Base-by-base conservation (phyloP, 2,329 filamentous ascomycete genomes). In the Periconia sp. region DNA sequence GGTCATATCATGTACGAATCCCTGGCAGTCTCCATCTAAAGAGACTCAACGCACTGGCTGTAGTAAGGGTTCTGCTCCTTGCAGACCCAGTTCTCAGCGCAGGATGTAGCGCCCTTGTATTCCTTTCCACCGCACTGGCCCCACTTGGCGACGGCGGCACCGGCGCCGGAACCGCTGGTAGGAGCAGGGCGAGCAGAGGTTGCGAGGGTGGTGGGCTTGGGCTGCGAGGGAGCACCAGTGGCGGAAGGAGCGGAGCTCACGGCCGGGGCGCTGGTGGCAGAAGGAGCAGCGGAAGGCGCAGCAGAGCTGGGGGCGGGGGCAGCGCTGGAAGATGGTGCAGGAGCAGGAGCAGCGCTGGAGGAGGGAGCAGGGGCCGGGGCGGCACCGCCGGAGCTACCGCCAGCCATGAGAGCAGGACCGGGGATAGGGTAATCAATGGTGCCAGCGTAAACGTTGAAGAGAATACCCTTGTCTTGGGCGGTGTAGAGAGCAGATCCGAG, bases 401-500 rank as follows among this genome's bases (percentile, higher is more conserved):
- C 42, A 20, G 18, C 19, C n/a, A 45, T 75, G 42, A 76, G 71
- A 41, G 69, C 61, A 48, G 77, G 77, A n/a, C 77, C 77, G 37
- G 77, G 77, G 57, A 78, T 73, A 9, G 63, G 64, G 71, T 79
- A 79, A 47, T 59, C 66, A 58, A 57, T 58, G 31, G 55, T 40
- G 47, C 47, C 56, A 52, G 45, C 54, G 55, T 79, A 79, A 56
- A 74, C 62, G 70, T 75, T 74, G 68, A 77, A 77, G 10, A 74
- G 55, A 53, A 79, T 74, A 45, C 76, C 76, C 13, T 69, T 66
- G 50, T 78, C 76, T 15, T 64, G 60, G 49, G 68, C 53, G 2
- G 61, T 70, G 69, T 78, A 79, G 27, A 87, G 77, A 51, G 72
- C 70, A 13, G 80, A 83, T 49, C 79, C 83, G 14, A 76, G 64